These are phyloP conservation scores for Tolypocladium endophyticum DNA, from an alignment of 2,329 filamentous ascomycete genomes.

Conservation along the genomic window DNA sequence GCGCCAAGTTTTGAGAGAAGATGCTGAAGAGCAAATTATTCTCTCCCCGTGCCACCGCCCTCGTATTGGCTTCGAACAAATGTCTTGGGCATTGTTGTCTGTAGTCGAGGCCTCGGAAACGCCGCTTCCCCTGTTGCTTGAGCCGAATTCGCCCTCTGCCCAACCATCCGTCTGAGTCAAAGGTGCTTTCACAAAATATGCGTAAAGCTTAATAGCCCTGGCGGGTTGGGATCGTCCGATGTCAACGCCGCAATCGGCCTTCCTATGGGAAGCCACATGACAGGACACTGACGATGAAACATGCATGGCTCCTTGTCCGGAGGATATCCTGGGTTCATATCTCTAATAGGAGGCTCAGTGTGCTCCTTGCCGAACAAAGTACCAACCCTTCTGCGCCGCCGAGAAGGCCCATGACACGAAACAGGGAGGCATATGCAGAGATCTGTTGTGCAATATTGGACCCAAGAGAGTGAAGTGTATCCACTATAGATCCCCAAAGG, in stretches of 20 bases:
- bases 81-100: neutral
- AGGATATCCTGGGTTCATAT: neutral
- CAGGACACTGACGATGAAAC: too few species aligned
- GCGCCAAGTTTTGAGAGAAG: neutral
- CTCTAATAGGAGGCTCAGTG: neutral
- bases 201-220: neutral
- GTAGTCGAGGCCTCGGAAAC: too few species aligned
- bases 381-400: neutral
- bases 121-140: neutral
- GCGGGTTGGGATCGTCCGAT: neutral
- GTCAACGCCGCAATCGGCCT: neutral
- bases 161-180: neutral
- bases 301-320: neutral
- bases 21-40: neutral
- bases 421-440: too few species aligned
- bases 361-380: neutral
- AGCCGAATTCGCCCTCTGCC: neutral
- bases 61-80: neutral
- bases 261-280: neutral
- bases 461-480: too few species aligned
- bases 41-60: neutral
- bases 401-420: neutral
- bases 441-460: neutral
- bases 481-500: too few species aligned
- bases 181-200: neutral